Evolutionary conservation across 352 stramenopile genomes (phyloP), one percentile per base, ranked within the genome.

Genomic region (Globisporangium irregulare): DNA sequence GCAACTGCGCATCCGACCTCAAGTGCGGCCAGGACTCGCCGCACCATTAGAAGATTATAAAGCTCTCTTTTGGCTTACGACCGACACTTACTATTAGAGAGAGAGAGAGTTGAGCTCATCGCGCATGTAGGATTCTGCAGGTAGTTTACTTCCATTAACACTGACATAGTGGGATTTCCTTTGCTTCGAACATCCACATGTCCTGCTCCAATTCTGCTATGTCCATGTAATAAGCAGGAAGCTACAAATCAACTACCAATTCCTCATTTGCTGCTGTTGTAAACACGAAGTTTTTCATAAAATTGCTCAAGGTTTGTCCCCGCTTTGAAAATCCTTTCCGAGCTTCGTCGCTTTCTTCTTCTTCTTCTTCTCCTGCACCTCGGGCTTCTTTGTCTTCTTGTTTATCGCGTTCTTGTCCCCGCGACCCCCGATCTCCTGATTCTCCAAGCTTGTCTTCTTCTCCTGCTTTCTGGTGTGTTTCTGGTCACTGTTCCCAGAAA

Each of bases 11-110:
- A 4, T 78, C 75, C 25, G 73, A 88, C 66, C 75, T 91, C 27
- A 87, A 87, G 66, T 95, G 87, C 62, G 87, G 87, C 57, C 87
- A 95, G 69, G 75, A 91, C 70, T 95, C 85, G 25, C 87, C 87
- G 9, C 77, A 84, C 55, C 76, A 77, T 8, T 68, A 76, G 57
- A 48, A 59, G 14, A 59, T n/a, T 50, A 9, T 6, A 50, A 24
- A 51, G 43, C 18, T 51, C 43, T 51, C 43, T 51, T 50, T 51
- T 46, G 38, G 18, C 18, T 9, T n/a, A 24, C 43, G 3, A 12
- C 43, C 6, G 43, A 51, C 10, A 24, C 43, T 22, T 51, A 51
- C 43, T 22, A 51, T 51, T 51, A 51, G 43, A 51, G 43, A 24
- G 43, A 50, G 43, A 22, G 38, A 48, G 38, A 48, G 15, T 50